These are phyloP conservation scores for Naganishia vishniacii DNA, from an alignment of 768 basidiomycete genomes.

Conservation along the genomic window DNA sequence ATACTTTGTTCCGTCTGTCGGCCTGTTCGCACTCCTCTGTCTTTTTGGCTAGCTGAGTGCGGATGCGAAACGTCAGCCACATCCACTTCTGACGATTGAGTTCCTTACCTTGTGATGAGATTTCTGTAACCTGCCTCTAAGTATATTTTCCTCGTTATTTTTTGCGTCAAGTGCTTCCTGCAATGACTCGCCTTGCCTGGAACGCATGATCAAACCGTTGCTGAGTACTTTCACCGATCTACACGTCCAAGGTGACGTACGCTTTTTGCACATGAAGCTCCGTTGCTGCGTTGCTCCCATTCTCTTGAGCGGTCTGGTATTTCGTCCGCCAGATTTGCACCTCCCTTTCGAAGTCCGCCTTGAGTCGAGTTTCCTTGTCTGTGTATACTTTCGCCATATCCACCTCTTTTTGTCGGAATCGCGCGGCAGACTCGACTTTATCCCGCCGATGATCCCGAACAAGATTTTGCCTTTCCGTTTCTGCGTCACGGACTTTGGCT, in stretches of 20 bases:
- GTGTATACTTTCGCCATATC: background rate
- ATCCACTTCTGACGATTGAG: background rate
- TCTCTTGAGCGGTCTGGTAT: constrained; percentile 8
- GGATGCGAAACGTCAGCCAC: no score
- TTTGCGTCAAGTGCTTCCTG: background rate
- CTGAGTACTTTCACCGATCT: background rate
- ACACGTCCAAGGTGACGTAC: background rate
- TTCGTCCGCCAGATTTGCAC: constrained; percentile 1
- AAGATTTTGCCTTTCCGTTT: no score
- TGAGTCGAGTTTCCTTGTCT: background rate
- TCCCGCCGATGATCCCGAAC: constrained; percentile 1
- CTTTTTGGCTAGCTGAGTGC: background rate
- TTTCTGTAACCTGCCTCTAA: background rate
- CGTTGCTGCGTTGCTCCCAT: background rate
- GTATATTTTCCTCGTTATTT: background rate
- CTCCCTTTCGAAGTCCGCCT: background rate
- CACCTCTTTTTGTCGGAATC: background rate
- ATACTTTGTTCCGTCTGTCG: background rate
- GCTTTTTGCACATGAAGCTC: background rate
- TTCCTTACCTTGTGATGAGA: constrained; percentile 1
- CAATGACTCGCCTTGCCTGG: background rate
- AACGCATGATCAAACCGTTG: background rate
- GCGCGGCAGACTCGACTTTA: background rate
- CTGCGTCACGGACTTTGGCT: background rate
- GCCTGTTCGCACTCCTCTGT: background rate